Percentiles rank a stretch among this genome's conserved stretches.
phyloP scores from a whole-genome alignment of 2,329 filamentous ascomycete genomes.

The Metarhizium guizhouense region DNA sequence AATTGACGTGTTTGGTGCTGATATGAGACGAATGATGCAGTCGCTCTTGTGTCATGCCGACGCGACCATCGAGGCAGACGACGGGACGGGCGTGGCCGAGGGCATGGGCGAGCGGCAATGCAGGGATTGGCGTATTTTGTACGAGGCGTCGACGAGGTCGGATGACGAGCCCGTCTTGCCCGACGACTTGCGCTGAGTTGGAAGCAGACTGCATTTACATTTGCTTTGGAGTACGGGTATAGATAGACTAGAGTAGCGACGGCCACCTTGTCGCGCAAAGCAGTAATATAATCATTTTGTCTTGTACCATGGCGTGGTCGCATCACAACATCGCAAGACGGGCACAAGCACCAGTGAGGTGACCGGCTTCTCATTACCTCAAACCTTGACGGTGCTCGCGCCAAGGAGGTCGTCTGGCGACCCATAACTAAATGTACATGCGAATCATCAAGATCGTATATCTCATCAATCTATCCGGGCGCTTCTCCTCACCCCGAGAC shows the following conservation, averaged over 20 bases:
- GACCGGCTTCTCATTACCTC: constrained; percentile 29
- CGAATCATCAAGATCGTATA: constrained; percentile 23
- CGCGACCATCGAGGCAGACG: constrained; percentile 5
- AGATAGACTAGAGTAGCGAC: background rate
- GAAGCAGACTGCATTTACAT: background rate
- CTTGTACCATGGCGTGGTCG: background rate
- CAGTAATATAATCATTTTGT: background rate
- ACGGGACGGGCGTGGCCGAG: background rate
- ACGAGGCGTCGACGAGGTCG: constrained; percentile 1
- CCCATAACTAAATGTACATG: constrained; percentile 13
- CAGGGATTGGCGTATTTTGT: constrained; percentile 5
- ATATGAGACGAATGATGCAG: background rate
- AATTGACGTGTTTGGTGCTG: background rate
- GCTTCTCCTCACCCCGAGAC: constrained; percentile 6
- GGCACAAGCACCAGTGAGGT: constrained; percentile 17
- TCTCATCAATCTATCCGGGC: constrained; percentile 10
- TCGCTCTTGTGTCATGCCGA: constrained; percentile 6
- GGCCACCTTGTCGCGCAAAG: background rate
- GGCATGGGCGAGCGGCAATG: constrained; percentile 5
- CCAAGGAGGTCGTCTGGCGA: constrained; percentile 28
- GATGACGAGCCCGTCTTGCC: background rate
- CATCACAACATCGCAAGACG: background rate
- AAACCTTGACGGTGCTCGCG: constrained; percentile 22
- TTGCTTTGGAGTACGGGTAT: background rate
- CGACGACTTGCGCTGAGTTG: background rate